Evolutionary conservation across 23 red algal genomes (phyloP).

Genomic region (Cyanidiococcus yangmingshanensis): DNA sequence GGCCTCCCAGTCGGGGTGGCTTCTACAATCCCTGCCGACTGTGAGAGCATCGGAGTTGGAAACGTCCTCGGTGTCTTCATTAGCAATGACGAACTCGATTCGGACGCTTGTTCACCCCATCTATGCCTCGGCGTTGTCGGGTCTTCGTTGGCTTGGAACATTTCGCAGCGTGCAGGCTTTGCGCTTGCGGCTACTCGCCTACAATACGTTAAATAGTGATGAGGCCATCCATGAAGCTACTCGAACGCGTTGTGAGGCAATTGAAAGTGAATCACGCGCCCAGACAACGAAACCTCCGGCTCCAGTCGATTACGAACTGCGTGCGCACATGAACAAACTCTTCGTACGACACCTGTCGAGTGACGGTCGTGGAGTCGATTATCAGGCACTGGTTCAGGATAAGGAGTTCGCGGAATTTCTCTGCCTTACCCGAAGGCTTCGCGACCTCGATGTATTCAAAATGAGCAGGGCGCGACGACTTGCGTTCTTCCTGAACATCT

Average conservation of each 20-base stretch:
- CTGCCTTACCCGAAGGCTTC: constrained; percentile 24
- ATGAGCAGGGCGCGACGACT: constrained; percentile 29
- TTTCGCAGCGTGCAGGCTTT: not conserved
- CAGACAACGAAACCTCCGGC: not conserved
- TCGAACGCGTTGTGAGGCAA: not conserved
- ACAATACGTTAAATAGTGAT: not conserved
- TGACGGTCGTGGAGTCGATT: constrained; percentile 34
- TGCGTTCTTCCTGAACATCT: constrained; percentile 82
- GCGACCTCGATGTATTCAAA: constrained; percentile 40
- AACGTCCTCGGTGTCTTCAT: not conserved
- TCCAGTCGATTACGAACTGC: constrained; percentile 13
- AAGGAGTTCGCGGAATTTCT: constrained; percentile 38
- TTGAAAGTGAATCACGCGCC: not conserved
- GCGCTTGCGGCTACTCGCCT: not conserved
- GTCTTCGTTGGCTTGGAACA: not conserved
- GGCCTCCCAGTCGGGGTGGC: not conserved
- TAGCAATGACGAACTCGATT: not conserved
- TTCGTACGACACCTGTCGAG: constrained; percentile 33
- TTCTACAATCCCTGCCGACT: not conserved
- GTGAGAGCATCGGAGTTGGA: not conserved
- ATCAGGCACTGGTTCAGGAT: constrained; percentile 15
- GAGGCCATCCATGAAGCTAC: not conserved
- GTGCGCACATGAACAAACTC: constrained; percentile 22
- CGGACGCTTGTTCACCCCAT: not conserved
- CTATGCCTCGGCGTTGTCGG: not conserved